Evolutionary conservation across 805 yeast species (phyloP).

Genomic region (Candida sphagnicola): DNA sequence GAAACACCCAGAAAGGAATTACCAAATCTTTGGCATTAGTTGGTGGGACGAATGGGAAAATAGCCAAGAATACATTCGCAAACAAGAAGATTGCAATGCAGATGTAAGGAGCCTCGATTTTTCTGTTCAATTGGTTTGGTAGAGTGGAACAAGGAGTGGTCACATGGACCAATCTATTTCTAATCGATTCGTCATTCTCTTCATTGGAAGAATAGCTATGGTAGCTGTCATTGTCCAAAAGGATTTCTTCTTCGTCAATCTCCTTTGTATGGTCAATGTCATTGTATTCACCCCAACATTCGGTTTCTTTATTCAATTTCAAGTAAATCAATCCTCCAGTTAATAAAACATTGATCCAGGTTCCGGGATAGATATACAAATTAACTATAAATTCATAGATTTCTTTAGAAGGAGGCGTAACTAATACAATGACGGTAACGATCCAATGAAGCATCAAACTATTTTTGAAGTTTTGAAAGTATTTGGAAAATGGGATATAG

Average conservation of each 20-base stretch:
- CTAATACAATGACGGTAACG: constrained; percentile 49
- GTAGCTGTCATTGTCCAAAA: neutral
- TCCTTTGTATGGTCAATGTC: constrained; percentile 7
- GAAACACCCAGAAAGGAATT: constrained; percentile 58
- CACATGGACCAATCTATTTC: constrained; percentile 4
- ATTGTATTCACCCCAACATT: constrained; percentile 37
- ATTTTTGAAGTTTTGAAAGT: constrained; percentile 41
- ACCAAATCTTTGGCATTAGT: constrained; percentile 27
- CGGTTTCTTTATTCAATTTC: constrained; percentile 35
- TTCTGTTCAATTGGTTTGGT: constrained; percentile 1
- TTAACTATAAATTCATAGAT: constrained; percentile 63
- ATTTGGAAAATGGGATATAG: constrained; percentile 46
- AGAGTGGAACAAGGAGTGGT: constrained; percentile 10
- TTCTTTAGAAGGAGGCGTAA: constrained; percentile 60
- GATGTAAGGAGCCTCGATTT: constrained; percentile 23
- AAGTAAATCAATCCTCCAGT: constrained; percentile 52
- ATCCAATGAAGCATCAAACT: constrained; percentile 54
- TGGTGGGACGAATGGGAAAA: constrained; percentile 57
- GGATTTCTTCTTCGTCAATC: constrained; percentile 1
- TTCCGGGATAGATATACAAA: constrained; percentile 59
- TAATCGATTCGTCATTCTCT: constrained; percentile 7
- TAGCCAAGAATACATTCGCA: constrained; percentile 47
- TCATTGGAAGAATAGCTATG: constrained; percentile 4
- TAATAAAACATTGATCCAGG: constrained; percentile 52
- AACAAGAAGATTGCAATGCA: constrained; percentile 35